Evolutionary conservation across 192 early-diverging fungal genomes (phyloP).

Genomic region (Chytriomyces sp.): DNA sequence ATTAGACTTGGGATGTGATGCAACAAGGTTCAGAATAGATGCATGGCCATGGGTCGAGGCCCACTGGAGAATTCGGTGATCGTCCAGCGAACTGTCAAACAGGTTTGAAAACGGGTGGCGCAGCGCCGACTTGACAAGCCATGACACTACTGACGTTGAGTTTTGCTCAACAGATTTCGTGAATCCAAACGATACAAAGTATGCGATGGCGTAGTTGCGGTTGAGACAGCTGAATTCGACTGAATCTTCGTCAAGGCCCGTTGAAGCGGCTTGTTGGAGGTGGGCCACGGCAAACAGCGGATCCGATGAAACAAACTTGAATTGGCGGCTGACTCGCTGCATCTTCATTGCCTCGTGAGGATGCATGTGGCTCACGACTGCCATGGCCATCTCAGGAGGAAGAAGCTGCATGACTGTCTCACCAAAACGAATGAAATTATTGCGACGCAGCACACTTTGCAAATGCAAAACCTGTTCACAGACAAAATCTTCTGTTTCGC

Average conservation of each 20-base stretch:
- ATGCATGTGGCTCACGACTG: neutral
- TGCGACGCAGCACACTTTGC: too few species aligned
- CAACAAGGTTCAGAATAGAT: neutral
- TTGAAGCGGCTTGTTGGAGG: neutral
- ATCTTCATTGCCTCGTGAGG: slow-evolving; percentile 22
- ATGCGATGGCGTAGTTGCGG: slow-evolving; percentile 13
- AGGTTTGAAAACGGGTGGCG: neutral
- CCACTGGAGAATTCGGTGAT: neutral
- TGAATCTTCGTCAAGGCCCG: neutral
- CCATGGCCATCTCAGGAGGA: neutral
- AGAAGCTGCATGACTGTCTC: neutral
- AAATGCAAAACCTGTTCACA: too few species aligned
- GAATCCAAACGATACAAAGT: slow-evolving; percentile 16
- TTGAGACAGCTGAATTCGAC: slow-evolving; percentile 5
- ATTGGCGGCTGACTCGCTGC: neutral
- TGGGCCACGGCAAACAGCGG: neutral
- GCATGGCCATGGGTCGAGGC: neutral
- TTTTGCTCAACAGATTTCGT: slow-evolving; percentile 7
- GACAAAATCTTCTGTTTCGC: too few species aligned
- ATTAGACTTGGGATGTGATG: neutral
- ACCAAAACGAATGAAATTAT: too few species aligned
- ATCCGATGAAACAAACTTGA: slow-evolving; percentile 12
- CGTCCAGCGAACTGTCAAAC: neutral
- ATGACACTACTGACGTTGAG: neutral
- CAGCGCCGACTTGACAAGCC: neutral